Evolutionary conservation across 192 early-diverging fungal species (phyloP).

Genomic region (Backusella liffmaniae): DNA sequence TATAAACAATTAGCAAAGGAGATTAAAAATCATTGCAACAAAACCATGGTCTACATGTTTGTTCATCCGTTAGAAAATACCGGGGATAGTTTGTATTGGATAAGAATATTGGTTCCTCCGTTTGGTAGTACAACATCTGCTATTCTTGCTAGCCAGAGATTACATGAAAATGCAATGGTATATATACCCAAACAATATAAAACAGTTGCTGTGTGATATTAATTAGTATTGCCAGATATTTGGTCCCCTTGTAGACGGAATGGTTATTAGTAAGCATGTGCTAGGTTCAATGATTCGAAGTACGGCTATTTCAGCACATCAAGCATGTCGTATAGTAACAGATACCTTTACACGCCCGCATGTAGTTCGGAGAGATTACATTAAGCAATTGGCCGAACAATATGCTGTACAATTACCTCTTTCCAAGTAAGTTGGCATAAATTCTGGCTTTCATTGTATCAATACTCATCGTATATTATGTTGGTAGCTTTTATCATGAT

Average conservation of each 20-base stretch:
- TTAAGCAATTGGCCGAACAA: constrained; percentile 37
- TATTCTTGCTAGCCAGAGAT: constrained; percentile 28
- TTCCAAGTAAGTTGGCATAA: constrained; percentile 37
- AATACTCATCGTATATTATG: background rate
- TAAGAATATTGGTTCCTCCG: constrained; percentile 53
- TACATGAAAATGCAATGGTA: constrained; percentile 50
- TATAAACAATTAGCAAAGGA: constrained; percentile 44
- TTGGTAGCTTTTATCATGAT: background rate
- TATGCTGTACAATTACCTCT: constrained; percentile 28
- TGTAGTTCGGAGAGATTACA: constrained; percentile 41
- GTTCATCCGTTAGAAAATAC: constrained; percentile 62
- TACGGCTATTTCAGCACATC: constrained; percentile 69
- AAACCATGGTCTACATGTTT: constrained; percentile 55
- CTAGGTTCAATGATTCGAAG: constrained; percentile 68
- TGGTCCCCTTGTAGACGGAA: constrained; percentile 76
- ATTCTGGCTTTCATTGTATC: too few species aligned
- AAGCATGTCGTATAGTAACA: constrained; percentile 48
- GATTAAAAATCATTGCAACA: constrained; percentile 22
- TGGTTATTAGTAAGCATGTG: constrained; percentile 65
- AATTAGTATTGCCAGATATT: constrained; percentile 30
- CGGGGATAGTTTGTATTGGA: constrained; percentile 63
- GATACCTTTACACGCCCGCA: constrained; percentile 55
- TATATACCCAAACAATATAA: background rate
- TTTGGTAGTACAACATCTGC: constrained; percentile 16
- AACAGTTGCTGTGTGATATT: background rate